A percentile compares a stretch with the other conserved stretches of the same genome.
These are phyloP conservation scores for Malassezia caprae DNA, from an alignment of 1,284 basidiomycete species.

Conservation along the genomic window DNA sequence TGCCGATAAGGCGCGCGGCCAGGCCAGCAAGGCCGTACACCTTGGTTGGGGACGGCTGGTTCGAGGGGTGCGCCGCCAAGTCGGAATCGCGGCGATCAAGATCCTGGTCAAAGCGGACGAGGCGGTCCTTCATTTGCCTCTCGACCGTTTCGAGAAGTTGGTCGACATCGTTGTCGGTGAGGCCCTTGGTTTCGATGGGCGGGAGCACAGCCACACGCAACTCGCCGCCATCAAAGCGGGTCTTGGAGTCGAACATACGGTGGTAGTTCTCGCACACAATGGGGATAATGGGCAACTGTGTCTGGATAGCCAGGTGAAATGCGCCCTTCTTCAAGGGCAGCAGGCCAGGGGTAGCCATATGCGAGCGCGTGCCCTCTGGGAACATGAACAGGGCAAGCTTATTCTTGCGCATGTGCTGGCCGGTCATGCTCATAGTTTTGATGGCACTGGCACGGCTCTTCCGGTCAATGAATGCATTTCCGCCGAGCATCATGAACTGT, in stretches of 20 bases:
- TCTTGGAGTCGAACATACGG: constrained; percentile 63
- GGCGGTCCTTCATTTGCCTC: constrained; percentile 5
- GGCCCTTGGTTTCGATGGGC: constrained; percentile 62
- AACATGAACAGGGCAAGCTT: constrained; percentile 55
- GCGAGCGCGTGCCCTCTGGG: constrained; percentile 52
- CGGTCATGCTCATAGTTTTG: constrained; percentile 66
- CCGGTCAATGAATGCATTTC: constrained; percentile 88
- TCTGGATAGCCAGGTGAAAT: constrained; percentile 87
- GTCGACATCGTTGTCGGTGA: constrained; percentile 60
- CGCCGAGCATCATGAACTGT: constrained; percentile 76
- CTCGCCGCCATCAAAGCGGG: constrained; percentile 65
- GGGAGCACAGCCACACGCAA: constrained; percentile 73
- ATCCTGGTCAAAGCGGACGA: constrained; percentile 14
- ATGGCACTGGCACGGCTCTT: constrained; percentile 67
- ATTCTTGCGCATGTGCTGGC: constrained; percentile 66
- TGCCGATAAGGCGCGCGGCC: constrained; percentile 8
- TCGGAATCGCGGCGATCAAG: constrained; percentile 1
- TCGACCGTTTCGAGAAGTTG: constrained; percentile 52
- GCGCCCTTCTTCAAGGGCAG: constrained; percentile 95
- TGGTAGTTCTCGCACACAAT: constrained; percentile 91
- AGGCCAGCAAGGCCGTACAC: constrained; percentile 7
- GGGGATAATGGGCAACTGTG: constrained; percentile 65
- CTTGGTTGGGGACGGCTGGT: not conserved
- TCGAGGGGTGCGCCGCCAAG: constrained; percentile 2
- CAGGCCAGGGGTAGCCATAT: constrained; percentile 37